Conservation (phyloP, 75 land plant genomes). For the Pinus taeda region DNA sequence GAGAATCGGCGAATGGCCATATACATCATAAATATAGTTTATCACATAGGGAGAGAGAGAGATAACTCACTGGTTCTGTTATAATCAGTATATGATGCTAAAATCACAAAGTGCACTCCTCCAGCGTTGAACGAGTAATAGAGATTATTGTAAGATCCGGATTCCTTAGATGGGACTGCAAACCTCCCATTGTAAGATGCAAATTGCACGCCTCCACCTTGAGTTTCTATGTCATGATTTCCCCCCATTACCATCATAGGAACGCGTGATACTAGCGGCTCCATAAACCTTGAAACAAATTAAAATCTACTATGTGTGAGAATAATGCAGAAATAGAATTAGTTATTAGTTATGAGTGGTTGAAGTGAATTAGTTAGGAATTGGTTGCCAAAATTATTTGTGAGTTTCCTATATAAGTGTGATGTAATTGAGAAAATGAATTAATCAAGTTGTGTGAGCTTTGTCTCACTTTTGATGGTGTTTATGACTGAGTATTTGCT, state of each 20-base stretch:
- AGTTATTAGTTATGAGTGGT: too few relatives aligned
- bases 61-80: conserved; percentile 29
- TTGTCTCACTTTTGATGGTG: too few relatives aligned
- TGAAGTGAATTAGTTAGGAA: too few relatives aligned
- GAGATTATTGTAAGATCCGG: conserved; percentile 24
- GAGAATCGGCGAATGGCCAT: background rate
- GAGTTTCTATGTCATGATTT: conserved; percentile 41
- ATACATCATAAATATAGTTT: background rate
- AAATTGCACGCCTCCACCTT: conserved; percentile 24
- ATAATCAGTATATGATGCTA: conserved; percentile 39
- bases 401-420: too few relatives aligned
- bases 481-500: too few relatives aligned
- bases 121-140: conserved; percentile 51
- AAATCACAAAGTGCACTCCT: conserved; percentile 41
- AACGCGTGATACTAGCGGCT: conserved; percentile 29
- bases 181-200: conserved; percentile 37
- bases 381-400: too few relatives aligned
- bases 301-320: too few relatives aligned
- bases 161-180: conserved; percentile 37
- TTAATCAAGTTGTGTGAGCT: too few relatives aligned
- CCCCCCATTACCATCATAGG: conserved; percentile 48
- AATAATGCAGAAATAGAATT: too few relatives aligned
- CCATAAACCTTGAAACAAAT: conserved; percentile 21
- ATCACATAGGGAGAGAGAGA: background rate
- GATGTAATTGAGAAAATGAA: too few relatives aligned